A percentile compares a stretch with the other conserved stretches of the same genome.
Evolutionary conservation across 495 filamentous ascomycete species (phyloP).

Genomic region (Talaromyces proteolyticus): DNA sequence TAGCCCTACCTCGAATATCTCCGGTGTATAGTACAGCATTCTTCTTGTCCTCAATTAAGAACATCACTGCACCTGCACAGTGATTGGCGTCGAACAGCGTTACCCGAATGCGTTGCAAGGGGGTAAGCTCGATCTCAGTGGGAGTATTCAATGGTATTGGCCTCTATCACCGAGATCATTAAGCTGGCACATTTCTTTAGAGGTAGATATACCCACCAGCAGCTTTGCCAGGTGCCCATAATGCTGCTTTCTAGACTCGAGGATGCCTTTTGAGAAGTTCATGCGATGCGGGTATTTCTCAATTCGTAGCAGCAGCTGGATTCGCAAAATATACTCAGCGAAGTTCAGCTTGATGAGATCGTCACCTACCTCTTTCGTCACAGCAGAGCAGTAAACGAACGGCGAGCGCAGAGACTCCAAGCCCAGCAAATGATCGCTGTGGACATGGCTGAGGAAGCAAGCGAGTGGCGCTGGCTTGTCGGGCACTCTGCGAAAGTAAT

Average conservation of each 20-base stretch:
- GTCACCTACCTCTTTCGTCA: slow-evolving; percentile 62
- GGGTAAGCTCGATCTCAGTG: slow-evolving; percentile 67
- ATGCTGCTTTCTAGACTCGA: slow-evolving; percentile 61
- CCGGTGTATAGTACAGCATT: slow-evolving; percentile 86
- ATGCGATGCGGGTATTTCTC: slow-evolving; percentile 74
- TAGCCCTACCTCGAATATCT: slow-evolving; percentile 76
- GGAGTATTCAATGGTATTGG: slow-evolving; percentile 82
- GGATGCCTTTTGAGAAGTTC: slow-evolving; percentile 71
- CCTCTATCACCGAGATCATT: slow-evolving; percentile 43
- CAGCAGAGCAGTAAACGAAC: slow-evolving; percentile 86
- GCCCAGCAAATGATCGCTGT: slow-evolving; percentile 84
- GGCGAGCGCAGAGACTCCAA: slow-evolving; percentile 70
- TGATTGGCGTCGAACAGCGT: slow-evolving; percentile 92
- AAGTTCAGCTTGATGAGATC: neutral
- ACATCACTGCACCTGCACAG: slow-evolving; percentile 89
- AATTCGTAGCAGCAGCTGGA: slow-evolving; percentile 58
- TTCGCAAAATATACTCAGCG: neutral
- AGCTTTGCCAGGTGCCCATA: slow-evolving; percentile 72
- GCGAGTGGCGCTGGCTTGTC: slow-evolving; percentile 60
- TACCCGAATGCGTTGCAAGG: slow-evolving; percentile 61
- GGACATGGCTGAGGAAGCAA: slow-evolving; percentile 89
- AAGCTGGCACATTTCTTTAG: neutral
- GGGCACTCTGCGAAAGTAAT: slow-evolving; percentile 68
- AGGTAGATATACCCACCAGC: slow-evolving; percentile 33
- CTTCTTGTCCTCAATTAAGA: slow-evolving; percentile 72